Conservation (phyloP, 306 rosid genomes). For the Ochetophila trinervis region DNA sequence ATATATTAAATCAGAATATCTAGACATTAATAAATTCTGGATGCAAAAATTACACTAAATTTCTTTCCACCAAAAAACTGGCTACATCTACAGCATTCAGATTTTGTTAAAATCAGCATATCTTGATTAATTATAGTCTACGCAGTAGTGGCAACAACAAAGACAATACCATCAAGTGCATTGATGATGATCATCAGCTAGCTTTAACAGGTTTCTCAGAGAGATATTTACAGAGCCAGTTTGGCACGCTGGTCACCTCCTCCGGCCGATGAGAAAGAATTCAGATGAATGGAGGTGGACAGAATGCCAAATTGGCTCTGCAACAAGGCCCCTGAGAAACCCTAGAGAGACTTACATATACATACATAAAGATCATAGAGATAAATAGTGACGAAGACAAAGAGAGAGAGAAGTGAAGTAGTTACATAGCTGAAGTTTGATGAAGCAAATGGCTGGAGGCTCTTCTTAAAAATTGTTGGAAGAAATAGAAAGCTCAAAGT, state of each 20-base stretch:
- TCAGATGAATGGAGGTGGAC: slow-evolving; percentile 54
- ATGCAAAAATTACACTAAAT: too few species aligned
- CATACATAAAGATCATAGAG: slow-evolving; percentile 4
- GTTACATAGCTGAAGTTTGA: background rate
- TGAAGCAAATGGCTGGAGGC: background rate
- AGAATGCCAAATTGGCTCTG: slow-evolving; percentile 77
- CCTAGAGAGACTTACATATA: slow-evolving; percentile 42
- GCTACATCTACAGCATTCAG: too few species aligned
- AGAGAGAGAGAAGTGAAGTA: background rate
- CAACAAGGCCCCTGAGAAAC: slow-evolving; percentile 63
- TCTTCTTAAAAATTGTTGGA: background rate
- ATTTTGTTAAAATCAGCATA: too few species aligned
- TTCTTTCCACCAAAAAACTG: too few species aligned
- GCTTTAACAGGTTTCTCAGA: slow-evolving; percentile 43
- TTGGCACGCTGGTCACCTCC: slow-evolving; percentile 69
- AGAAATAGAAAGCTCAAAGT: background rate
- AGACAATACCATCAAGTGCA: too few species aligned
- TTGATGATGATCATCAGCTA: too few species aligned
- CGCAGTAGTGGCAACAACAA: too few species aligned
- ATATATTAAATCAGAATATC: too few species aligned
- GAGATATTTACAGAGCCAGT: slow-evolving; percentile 50
- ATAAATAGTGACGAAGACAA: background rate
- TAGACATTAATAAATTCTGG: too few species aligned
- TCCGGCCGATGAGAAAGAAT: background rate
- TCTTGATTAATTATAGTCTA: too few species aligned